Conservation (phyloP, 202 grass and related monocot genomes). For the Schoenoplectus tabernaemontani region DNA sequence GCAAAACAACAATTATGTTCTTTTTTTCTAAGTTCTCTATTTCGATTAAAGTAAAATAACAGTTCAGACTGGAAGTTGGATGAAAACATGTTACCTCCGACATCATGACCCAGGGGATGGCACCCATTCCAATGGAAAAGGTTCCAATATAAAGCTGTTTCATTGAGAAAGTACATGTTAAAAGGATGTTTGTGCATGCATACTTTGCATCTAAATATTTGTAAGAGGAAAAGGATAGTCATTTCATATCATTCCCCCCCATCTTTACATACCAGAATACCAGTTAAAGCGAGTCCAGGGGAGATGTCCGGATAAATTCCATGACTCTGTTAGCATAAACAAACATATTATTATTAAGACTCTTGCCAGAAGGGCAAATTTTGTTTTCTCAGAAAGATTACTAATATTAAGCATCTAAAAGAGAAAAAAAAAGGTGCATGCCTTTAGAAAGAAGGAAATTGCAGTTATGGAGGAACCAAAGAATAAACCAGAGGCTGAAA, state of each 20-base stretch:
- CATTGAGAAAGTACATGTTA: neutral
- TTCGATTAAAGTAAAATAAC: neutral
- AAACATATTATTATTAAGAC: neutral
- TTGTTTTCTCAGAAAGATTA: neutral
- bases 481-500: constrained; percentile 35
- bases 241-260: neutral
- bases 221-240: neutral
- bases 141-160: constrained; percentile 42
- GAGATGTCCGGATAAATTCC: constrained; percentile 23
- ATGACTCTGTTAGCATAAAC: constrained; percentile 18
- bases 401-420: neutral
- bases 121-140: constrained; percentile 50
- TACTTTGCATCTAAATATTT: neutral
- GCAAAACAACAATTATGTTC: constrained; percentile 10
- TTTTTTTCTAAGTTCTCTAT: neutral
- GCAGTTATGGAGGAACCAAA: constrained; percentile 36
- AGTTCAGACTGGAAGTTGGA: neutral
- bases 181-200: neutral
- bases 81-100: constrained; percentile 36
- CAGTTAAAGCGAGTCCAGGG: constrained; percentile 33
- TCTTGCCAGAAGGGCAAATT: neutral
- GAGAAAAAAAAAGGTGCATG: neutral
- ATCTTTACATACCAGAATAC: constrained; percentile 39
- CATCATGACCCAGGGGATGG: constrained; percentile 57
- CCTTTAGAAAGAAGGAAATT: constrained; percentile 49